Base-by-base conservation (phyloP, 768 basidiomycete genomes). In the Myochromella boudieri region DNA sequence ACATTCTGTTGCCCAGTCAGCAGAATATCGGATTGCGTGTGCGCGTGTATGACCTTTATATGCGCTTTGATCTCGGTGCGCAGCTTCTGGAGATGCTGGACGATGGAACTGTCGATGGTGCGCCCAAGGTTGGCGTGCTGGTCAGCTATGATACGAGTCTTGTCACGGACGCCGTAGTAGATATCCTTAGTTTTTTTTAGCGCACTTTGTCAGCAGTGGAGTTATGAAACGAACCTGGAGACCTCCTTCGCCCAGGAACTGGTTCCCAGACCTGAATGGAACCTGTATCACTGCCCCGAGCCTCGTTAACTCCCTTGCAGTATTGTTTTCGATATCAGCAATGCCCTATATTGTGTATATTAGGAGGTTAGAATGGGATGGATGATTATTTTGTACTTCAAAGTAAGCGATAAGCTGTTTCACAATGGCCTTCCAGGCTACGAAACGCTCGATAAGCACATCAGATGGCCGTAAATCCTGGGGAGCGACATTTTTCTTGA, bases 211-310 rank as follows among this genome's bases (percentile, higher is more conserved):
- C n/a, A n/a, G n/a, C n/a, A n/a, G n/a, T n/a, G n/a, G n/a, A n/a
- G n/a, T 26, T 9, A 25, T 2, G 3, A 45, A 20, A 57, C 74
- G 26, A 48, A 80, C 85, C 78, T 95, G 92, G 39, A 99, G 72
- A 38, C 97, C 95, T 10, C 91, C 91, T 65, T 98, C 94, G n/a
- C 97, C 97, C 3, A 99, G 75, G 63, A 99, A 99, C 72, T 98
- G 95, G 68, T 97, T 95, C 6, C 94, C 95, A 2, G 91, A 81
- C 27, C 87, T 75, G 72, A 99, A 98, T 0, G 97, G 97, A 0
- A 98, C 95, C 65, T 99, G 95, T 50, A 99, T 95, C 51, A 98
- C 91, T 1, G 86, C 92, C 8, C 90, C 89, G 34, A 99, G 83
- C 65, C 95, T 95, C 5, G 87, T 89, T 60, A 97, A 78, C 68